These are phyloP conservation scores for Diaporthe amygdali DNA, from an alignment of 2,329 filamentous ascomycete genomes.

Conservation along the genomic window DNA sequence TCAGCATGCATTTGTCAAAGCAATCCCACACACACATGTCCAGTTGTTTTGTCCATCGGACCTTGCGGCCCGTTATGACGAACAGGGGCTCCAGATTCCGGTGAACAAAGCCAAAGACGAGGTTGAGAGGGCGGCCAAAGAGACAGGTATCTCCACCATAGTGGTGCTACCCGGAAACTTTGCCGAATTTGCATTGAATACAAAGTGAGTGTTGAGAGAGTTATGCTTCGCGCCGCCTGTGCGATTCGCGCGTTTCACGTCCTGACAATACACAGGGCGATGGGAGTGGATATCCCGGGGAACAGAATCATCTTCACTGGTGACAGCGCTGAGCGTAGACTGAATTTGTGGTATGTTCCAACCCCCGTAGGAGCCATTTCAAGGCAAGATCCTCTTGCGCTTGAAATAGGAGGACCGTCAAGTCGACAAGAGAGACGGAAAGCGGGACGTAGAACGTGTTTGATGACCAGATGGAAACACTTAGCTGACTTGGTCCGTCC, in stretches of 20 bases:
- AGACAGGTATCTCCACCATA: not conserved
- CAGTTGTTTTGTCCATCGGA: not conserved
- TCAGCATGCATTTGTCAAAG: not conserved
- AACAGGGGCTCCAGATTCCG: not conserved
- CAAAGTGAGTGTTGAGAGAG: not conserved
- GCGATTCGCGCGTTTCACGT: not conserved
- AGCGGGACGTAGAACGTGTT: too few species aligned
- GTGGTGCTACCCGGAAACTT: not conserved
- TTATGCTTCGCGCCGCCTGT: rapidly evolving
- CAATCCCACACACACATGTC: not conserved
- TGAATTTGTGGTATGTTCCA: not conserved
- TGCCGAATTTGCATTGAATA: not conserved
- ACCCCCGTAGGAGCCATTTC: not conserved
- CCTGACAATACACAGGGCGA: not conserved
- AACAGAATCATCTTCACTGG: not conserved
- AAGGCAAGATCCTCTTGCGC: too few species aligned
- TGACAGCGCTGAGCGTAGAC: not conserved
- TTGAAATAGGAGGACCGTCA: too few species aligned
- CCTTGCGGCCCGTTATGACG: not conserved
- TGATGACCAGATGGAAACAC: not conserved
- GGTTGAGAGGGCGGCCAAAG: not conserved
- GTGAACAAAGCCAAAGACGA: not conserved
- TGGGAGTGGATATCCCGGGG: not conserved
- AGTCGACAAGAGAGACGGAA: too few species aligned
- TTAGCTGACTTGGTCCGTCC: not conserved